These are phyloP conservation scores for Gnaphalium uliginosum DNA, from an alignment of 129 eudicot genomes.

Conservation along the genomic window DNA sequence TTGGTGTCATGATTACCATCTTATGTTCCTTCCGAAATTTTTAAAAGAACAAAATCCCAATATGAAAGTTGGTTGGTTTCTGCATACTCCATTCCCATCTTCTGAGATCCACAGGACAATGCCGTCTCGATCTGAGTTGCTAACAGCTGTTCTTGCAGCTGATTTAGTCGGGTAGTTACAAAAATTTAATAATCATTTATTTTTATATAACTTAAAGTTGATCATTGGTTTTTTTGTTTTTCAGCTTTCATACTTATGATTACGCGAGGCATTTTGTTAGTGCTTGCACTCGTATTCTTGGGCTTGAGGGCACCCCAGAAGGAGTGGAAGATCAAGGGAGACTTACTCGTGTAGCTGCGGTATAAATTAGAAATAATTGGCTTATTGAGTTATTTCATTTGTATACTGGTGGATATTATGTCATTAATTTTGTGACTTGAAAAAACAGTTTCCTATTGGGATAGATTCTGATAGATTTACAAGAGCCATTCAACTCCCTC, in stretches of 20 bases:
- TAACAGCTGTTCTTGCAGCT: constrained; percentile 83
- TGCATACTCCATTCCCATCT: constrained; percentile 91
- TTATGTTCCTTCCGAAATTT: constrained; percentile 79
- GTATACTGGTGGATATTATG: constrained; percentile 13
- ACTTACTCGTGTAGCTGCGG: constrained; percentile 89
- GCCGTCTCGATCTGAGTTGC: constrained; percentile 81
- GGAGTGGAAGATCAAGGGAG: constrained; percentile 93
- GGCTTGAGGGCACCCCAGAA: constrained; percentile 82
- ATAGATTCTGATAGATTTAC: constrained; percentile 83
- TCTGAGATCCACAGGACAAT: constrained; percentile 74
- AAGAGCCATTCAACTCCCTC: constrained; percentile 65
- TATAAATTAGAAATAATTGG: constrained; percentile 26
- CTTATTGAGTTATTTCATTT: constrained; percentile 5
- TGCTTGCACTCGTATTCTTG: constrained; percentile 90
- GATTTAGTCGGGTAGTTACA: constrained; percentile 71
- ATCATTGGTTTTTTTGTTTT: not conserved
- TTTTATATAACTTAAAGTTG: not conserved
- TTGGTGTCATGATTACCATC: constrained; percentile 92
- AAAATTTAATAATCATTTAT: not conserved
- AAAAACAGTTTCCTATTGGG: constrained; percentile 83
- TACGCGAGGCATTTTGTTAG: constrained; percentile 88
- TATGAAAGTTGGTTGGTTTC: constrained; percentile 93
- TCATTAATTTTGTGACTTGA: constrained; percentile 11
- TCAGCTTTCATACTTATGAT: constrained; percentile 88
- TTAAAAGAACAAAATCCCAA: constrained; percentile 55